A percentile compares a stretch with the other conserved stretches of the same genome.
Conservation (phyloP, 2,329 filamentous ascomycete species). For the Sphaceloma murrayae region DNA sequence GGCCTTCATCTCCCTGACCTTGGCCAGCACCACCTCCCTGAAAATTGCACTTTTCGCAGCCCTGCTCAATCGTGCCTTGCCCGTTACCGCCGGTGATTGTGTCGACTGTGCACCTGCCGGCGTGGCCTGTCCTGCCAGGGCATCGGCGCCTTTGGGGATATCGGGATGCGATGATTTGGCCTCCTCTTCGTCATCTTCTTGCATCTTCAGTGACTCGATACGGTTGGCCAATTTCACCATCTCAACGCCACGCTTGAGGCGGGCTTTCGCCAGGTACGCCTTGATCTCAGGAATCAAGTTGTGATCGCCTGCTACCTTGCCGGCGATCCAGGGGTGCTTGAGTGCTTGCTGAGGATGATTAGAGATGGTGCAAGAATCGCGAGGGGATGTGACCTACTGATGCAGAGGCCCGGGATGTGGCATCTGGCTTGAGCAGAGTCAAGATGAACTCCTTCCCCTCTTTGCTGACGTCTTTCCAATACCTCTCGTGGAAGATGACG, state of each 20-base stretch:
- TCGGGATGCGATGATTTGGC: conserved; percentile 35
- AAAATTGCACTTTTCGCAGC: conserved; percentile 67
- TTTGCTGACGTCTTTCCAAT: conserved; percentile 94
- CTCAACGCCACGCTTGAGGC: conserved; percentile 86
- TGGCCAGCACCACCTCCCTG: conserved; percentile 86
- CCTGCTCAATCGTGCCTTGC: conserved; percentile 47
- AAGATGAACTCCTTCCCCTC: conserved; percentile 95
- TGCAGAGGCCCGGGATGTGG: conserved; percentile 67
- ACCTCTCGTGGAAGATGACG: conserved; percentile 92
- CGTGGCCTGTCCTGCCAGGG: conserved; percentile 45
- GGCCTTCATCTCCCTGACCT: conserved; percentile 85
- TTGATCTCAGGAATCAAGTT: conserved; percentile 96
- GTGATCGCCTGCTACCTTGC: conserved; percentile 85
- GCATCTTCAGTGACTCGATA: conserved; percentile 87
- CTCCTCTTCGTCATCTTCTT: conserved; percentile 74
- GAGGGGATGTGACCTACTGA: conserved; percentile 55
- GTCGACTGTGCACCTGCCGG: conserved; percentile 24
- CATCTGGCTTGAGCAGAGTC: conserved; percentile 66
- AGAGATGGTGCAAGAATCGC: too few relatives aligned
- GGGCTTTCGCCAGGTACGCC: conserved; percentile 83
- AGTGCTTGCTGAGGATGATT: conserved; percentile 54
- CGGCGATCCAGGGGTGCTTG: conserved; percentile 78
- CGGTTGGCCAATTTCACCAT: conserved; percentile 92
- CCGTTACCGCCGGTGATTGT: conserved; percentile 22
- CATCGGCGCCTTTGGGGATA: conserved; percentile 52